Evolutionary conservation across 495 filamentous ascomycete species (phyloP), one percentile per base, ranked within the genome.

Genomic region (Clavariopsis aquatica): DNA sequence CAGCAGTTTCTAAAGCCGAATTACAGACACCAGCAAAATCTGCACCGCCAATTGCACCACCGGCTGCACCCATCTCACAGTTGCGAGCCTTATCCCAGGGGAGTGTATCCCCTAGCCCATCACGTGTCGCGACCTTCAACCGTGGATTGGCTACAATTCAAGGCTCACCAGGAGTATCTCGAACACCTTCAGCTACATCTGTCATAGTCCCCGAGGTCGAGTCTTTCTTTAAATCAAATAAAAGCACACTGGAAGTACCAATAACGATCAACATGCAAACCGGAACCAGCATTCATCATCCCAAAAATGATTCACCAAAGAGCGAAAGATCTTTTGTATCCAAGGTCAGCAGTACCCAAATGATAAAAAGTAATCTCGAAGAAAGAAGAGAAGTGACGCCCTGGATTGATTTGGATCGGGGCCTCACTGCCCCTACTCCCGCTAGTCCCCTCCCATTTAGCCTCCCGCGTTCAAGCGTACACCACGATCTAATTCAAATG

Each of bases 331-430:
- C 31, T 36, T 36, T 27, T 45, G 4, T 3, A 3, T 24, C 34
- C 34, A 34, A 41, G 8, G 20, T 15, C 47, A 56, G 43, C 52
- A 57, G 15, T 27, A 36, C 15, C 20, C 53, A 24, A 52, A 52
- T 8, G 3, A 22, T 38, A 3, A 23, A 22, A 24, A 41, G 28
- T 27, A 22, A 52, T 10, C 8, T 19, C 5, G 9, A 9, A n/a
- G 63, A 66, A 15, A 66, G 60, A 13, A 53, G 23, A 23, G 63
- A 60, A 45, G 49, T 66, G 7, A 56, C 63, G 2, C 63, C 63
- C 24, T 66, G 63, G 63, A 36, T 66, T 23, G 63, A 66, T 5
- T 54, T 13, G 24, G 56, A 66, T 1, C 31, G 6, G 31, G 31
- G 13, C 6, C 31, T 36, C 6, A 36, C 6, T 6, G 13, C 31